phyloP scores from a whole-genome alignment of 495 filamentous ascomycete genomes.

The Lasiosphaeris hirsuta region DNA sequence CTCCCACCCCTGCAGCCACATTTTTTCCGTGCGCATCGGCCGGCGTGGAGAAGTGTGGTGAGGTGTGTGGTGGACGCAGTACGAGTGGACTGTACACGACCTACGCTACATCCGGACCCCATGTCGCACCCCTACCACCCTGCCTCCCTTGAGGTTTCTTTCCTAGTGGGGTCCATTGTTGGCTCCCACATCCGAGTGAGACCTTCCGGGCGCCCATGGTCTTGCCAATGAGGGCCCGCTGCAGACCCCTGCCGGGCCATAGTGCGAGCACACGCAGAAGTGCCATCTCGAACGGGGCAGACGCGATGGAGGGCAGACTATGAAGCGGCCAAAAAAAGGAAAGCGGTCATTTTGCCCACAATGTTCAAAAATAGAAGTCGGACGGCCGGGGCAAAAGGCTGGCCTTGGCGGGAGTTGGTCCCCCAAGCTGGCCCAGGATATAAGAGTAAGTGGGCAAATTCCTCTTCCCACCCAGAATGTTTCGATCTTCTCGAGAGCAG shows the following conservation, averaged over 20 bases:
- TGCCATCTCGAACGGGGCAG: constrained; percentile 20
- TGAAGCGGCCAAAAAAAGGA: constrained; percentile 31
- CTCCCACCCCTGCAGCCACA: constrained; percentile 30
- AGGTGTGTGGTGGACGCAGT: too few relatives aligned
- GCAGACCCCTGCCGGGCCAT: constrained; percentile 20
- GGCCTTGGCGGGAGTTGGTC: constrained; percentile 8
- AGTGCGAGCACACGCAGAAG: constrained; percentile 26
- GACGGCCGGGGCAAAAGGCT: constrained; percentile 12
- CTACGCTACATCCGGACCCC: constrained; percentile 20
- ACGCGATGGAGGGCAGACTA: constrained; percentile 16
- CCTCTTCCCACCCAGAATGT: constrained; percentile 22
- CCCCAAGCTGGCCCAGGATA: constrained; percentile 35
- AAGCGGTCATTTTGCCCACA: constrained; percentile 34
- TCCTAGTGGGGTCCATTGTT: constrained; percentile 31
- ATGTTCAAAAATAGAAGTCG: constrained; percentile 40
- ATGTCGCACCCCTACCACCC: constrained; percentile 24
- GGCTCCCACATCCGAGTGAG: constrained; percentile 34
- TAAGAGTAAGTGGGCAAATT: constrained; percentile 51
- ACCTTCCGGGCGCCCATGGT: constrained; percentile 40
- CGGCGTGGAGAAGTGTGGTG: constrained; percentile 25
- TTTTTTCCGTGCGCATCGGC: constrained; percentile 24
- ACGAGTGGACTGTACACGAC: background rate
- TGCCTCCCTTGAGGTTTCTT: constrained; percentile 3
- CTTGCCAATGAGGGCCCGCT: constrained; percentile 42
- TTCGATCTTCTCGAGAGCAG: constrained; percentile 33